phyloP scores from a whole-genome alignment of 345 rosid genomes.

The Bruguiera sexangula region DNA sequence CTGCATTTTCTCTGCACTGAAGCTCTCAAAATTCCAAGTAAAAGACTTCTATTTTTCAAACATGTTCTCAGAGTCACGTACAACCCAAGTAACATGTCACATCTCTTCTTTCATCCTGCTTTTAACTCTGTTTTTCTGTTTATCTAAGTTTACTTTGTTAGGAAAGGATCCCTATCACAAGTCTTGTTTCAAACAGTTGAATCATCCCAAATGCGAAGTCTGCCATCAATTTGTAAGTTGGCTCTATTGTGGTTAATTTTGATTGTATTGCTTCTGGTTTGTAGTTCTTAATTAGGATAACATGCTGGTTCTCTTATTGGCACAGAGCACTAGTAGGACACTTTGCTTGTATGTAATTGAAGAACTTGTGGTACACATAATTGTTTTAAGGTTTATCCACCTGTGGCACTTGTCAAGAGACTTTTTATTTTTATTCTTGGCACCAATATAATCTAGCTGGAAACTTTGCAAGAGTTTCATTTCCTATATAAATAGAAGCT shows the following conservation, averaged over 20 bases:
- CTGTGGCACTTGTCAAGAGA: background rate
- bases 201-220: constrained; percentile 96
- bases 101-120: constrained; percentile 11
- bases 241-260: background rate
- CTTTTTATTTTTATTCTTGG: background rate
- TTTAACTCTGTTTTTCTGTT: constrained; percentile 35
- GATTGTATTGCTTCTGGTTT: background rate
- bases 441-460: background rate
- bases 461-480: background rate
- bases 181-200: constrained; percentile 81
- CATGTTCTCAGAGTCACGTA: too few relatives aligned
- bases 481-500: background rate
- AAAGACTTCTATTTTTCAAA: background rate
- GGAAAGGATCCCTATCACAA: constrained; percentile 77
- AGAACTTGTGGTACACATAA: background rate
- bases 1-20: too few relatives aligned
- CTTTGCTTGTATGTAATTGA: background rate
- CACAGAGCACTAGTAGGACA: background rate
- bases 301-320: constrained; percentile 3
- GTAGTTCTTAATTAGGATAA: background rate
- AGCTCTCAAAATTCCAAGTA: background rate
- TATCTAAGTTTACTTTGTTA: constrained; percentile 71
- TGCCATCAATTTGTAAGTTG: constrained; percentile 81
- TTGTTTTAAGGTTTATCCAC: background rate
- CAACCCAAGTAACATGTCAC: background rate